phyloP scores from a whole-genome alignment of 2,329 filamentous ascomycete species.

The Cladophialophora yegresii region DNA sequence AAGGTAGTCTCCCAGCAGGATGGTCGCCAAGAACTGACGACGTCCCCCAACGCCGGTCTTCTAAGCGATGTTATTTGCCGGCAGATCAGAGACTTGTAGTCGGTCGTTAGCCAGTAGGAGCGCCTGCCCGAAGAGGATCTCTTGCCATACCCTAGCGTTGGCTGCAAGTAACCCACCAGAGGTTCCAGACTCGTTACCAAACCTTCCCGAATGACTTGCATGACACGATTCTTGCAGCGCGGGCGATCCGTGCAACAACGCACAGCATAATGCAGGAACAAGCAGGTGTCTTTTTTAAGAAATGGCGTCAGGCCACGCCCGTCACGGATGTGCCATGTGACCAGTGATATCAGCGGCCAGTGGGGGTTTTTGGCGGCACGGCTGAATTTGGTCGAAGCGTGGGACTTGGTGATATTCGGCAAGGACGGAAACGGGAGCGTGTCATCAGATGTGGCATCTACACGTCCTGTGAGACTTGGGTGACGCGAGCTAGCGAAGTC shows the following conservation, averaged over 20 bases:
- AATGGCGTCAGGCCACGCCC: slow-evolving; percentile 16
- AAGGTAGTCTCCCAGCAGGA: slow-evolving; percentile 9
- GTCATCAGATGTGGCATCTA: not conserved
- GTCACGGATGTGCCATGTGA: slow-evolving; percentile 19
- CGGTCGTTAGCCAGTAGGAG: slow-evolving; percentile 18
- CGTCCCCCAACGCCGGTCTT: not conserved
- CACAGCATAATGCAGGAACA: slow-evolving; percentile 29
- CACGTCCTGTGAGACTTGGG: slow-evolving; percentile 3
- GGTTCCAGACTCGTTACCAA: slow-evolving; percentile 15
- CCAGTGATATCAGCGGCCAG: slow-evolving; percentile 16
- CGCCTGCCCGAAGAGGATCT: not conserved
- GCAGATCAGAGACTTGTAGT: slow-evolving; percentile 20
- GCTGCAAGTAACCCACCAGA: slow-evolving; percentile 14
- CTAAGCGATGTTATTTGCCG: slow-evolving; percentile 19
- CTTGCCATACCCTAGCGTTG: slow-evolving; percentile 6
- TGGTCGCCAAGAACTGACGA: slow-evolving; percentile 38
- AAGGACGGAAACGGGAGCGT: not conserved
- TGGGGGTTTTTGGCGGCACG: slow-evolving; percentile 15
- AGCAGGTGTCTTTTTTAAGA: slow-evolving; percentile 4
- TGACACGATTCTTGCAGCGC: slow-evolving; percentile 20
- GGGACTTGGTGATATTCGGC: not conserved
- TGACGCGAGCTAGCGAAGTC: not conserved
- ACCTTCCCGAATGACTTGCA: slow-evolving; percentile 24
- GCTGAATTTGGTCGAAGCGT: slow-evolving; percentile 10
- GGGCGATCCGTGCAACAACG: slow-evolving; percentile 24